A percentile compares a stretch with the other conserved stretches of the same genome.
phyloP scores from a whole-genome alignment of 192 early-diverging fungal species.

The Coemansia sp. region DNA sequence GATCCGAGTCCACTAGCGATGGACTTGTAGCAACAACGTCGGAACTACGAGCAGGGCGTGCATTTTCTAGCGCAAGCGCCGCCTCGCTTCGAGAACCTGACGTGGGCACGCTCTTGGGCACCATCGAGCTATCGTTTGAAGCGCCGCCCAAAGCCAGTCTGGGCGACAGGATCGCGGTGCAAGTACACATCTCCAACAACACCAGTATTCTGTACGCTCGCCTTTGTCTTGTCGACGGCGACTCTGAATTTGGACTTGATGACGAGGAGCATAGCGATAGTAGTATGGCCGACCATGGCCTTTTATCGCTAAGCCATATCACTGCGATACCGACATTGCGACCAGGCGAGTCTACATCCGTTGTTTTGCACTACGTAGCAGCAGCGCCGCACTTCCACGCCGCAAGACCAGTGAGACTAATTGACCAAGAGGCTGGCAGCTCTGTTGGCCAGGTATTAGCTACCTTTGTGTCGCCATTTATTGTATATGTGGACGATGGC shows the following conservation, averaged over 20 bases:
- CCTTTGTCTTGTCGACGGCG: slow-evolving; percentile 29
- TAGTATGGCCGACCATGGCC: slow-evolving; percentile 8
- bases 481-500: slow-evolving; percentile 35
- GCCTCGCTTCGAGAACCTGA: not conserved
- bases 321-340: slow-evolving; percentile 35
- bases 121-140: slow-evolving; percentile 36
- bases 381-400: slow-evolving; percentile 50
- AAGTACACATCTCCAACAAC: slow-evolving; percentile 38
- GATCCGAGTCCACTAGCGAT: slow-evolving; percentile 2
- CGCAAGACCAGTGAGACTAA: slow-evolving; percentile 19
- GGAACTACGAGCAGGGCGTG: too few species aligned
- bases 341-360: slow-evolving; percentile 35
- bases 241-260: not conserved
- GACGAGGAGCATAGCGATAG: not conserved
- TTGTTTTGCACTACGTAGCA: slow-evolving; percentile 35
- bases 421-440: slow-evolving; percentile 26
- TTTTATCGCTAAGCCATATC: slow-evolving; percentile 14
- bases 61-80: not conserved
- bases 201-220: slow-evolving; percentile 26
- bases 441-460: slow-evolving; percentile 24
- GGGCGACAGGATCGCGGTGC: slow-evolving; percentile 32
- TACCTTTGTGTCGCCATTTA: slow-evolving; percentile 44
- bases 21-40: not conserved
- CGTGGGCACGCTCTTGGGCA: not conserved
- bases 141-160: slow-evolving; percentile 34